phyloP scores from a whole-genome alignment of 2,329 filamentous ascomycete genomes.

The Simplicillium sp. region DNA sequence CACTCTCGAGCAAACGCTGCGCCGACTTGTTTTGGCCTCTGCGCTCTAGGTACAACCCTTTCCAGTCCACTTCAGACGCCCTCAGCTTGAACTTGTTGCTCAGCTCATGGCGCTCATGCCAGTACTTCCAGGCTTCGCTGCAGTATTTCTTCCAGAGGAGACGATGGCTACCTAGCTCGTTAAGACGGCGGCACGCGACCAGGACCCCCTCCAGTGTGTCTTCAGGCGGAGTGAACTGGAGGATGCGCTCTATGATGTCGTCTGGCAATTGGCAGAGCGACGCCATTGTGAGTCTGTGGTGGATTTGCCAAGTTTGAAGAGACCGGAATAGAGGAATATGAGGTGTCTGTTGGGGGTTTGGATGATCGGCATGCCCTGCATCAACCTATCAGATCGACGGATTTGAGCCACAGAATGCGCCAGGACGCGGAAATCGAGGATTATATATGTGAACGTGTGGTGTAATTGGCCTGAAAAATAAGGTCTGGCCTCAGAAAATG shows the following conservation, averaged over 20 bases:
- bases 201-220: conserved; percentile 41
- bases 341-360: no score
- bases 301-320: conserved; percentile 13
- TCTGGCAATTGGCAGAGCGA: conserved; percentile 54
- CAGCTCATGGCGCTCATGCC: conserved; percentile 60
- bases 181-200: conserved; percentile 52
- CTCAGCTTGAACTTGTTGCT: conserved; percentile 40
- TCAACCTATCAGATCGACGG: no score
- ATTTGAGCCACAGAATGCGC: no score
- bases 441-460: no score
- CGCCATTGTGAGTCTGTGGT: conserved; percentile 10
- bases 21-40: conserved; percentile 41
- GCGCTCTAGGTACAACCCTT: conserved; percentile 51
- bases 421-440: no score
- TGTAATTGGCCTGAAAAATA: no score
- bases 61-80: conserved; percentile 62
- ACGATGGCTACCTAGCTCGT: conserved; percentile 57
- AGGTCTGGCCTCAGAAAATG: no score
- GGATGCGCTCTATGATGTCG: conserved; percentile 75
- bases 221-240: conserved; percentile 51
- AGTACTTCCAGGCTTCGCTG: conserved; percentile 57
- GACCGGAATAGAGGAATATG: neutral
- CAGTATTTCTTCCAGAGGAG: conserved; percentile 78
- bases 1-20: conserved; percentile 49
- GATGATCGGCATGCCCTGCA: no score